Evolutionary conservation across 2,329 filamentous ascomycete species (phyloP).

Genomic region (Scytalidium lignicola): DNA sequence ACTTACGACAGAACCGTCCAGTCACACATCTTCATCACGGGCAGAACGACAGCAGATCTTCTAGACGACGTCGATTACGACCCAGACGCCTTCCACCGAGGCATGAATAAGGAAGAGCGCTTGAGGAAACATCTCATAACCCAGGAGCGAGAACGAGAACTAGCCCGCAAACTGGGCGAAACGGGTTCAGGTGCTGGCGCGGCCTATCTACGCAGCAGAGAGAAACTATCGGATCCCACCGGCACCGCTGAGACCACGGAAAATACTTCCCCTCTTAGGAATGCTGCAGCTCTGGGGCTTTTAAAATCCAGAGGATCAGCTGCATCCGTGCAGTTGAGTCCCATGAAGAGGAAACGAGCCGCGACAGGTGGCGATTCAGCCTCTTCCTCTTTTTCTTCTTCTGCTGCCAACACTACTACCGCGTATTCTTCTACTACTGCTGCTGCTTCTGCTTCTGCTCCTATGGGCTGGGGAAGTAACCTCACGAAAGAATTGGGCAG

Average conservation of each 20-base stretch:
- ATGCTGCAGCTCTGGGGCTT: slow-evolving; percentile 41
- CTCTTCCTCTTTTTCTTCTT: background rate
- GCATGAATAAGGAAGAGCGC: slow-evolving; percentile 59
- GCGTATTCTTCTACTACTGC: slow-evolving; percentile 12
- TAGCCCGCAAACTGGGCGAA: slow-evolving; percentile 62
- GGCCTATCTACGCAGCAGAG: slow-evolving; percentile 57
- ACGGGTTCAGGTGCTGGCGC: slow-evolving; percentile 61
- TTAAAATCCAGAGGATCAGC: slow-evolving; percentile 29
- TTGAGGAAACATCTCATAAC: slow-evolving; percentile 59
- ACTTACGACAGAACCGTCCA: slow-evolving; percentile 55
- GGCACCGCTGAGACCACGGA: background rate
- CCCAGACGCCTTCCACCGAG: slow-evolving; percentile 42
- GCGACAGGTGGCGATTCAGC: slow-evolving; percentile 15
- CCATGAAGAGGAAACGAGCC: slow-evolving; percentile 55
- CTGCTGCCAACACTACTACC: slow-evolving; percentile 13
- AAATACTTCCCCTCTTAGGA: slow-evolving; percentile 26
- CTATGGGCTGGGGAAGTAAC: slow-evolving; percentile 52
- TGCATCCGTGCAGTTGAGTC: slow-evolving; percentile 49
- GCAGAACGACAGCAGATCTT: slow-evolving; percentile 52
- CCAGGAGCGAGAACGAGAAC: slow-evolving; percentile 66
- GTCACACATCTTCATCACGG: slow-evolving; percentile 46
- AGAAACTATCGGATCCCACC: background rate
- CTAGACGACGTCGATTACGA: slow-evolving; percentile 62
- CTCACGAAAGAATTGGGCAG: slow-evolving; percentile 51
- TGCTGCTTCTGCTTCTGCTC: slow-evolving; percentile 2